Evolutionary conservation across 345 rosid species (phyloP).

Genomic region (Populus euphratica): DNA sequence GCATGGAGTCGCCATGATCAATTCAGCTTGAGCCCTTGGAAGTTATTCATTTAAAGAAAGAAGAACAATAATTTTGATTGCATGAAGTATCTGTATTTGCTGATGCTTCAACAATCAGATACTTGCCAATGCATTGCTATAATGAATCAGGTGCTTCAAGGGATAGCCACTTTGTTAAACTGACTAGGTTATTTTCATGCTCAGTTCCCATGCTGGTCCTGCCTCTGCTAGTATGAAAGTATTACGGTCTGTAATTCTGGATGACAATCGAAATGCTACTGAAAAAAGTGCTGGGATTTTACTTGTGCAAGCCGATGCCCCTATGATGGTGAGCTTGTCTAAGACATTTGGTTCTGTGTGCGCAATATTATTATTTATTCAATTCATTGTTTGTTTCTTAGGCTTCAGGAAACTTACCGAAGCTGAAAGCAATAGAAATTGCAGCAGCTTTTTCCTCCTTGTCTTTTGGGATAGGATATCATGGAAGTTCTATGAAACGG

Average conservation of each 20-base stretch:
- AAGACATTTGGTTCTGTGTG: not conserved
- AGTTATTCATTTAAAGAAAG: not conserved
- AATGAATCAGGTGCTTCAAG: not conserved
- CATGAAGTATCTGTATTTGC: not conserved
- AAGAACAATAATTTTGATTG: not conserved
- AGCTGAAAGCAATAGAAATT: constrained; percentile 75
- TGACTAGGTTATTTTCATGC: constrained; percentile 14
- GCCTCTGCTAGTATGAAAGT: constrained; percentile 83
- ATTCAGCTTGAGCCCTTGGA: not conserved
- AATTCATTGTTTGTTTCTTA: constrained; percentile 18
- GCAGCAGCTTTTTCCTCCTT: constrained; percentile 78
- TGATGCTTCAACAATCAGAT: too few relatives aligned
- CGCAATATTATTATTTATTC: not conserved
- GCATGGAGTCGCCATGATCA: not conserved
- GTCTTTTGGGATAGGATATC: constrained; percentile 89
- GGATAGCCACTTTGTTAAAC: not conserved
- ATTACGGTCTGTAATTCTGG: constrained; percentile 48
- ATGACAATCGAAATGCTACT: constrained; percentile 33
- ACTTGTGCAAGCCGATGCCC: constrained; percentile 78
- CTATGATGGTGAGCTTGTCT: constrained; percentile 42
- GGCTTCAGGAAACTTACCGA: constrained; percentile 47
- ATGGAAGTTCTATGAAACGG: constrained; percentile 70
- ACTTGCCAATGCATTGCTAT: not conserved
- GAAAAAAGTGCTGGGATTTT: constrained; percentile 73
- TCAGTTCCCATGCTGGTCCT: constrained; percentile 87